Conservation (phyloP, 1,139 yeast genomes). For the Geotrichum histeridarum region DNA sequence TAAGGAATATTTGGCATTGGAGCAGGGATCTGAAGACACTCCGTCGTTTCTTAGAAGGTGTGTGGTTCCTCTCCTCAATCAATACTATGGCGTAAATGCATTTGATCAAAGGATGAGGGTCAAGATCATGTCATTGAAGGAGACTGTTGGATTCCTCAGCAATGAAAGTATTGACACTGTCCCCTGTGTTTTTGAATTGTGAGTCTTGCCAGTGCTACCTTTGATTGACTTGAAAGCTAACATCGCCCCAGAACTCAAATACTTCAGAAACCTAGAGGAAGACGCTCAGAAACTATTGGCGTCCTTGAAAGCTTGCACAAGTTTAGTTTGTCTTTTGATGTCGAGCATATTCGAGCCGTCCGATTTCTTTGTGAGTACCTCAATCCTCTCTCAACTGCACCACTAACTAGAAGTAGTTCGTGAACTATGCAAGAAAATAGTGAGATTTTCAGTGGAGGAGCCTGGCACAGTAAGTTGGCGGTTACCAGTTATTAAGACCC, state of each 20-base stretch:
- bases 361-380: slow-evolving; percentile 11
- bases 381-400: not conserved
- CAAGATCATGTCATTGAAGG: not conserved
- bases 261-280: not conserved
- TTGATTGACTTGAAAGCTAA: too few relatives aligned
- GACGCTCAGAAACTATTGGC: not conserved
- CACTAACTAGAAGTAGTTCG: slow-evolving; percentile 8
- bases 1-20: not conserved
- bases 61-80: slow-evolving; percentile 2
- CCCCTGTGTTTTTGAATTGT: slow-evolving; percentile 11
- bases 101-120: not conserved
- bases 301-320: slow-evolving; percentile 5
- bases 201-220: not conserved
- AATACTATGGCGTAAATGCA: not conserved
- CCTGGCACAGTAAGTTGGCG: slow-evolving; percentile 8
- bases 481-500: not conserved
- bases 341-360: not conserved
- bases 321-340: slow-evolving; percentile 9
- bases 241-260: not conserved
- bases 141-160: not conserved
- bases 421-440: slow-evolving; percentile 4
- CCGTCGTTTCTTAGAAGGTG: not conserved
- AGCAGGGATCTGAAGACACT: not conserved
- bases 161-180: not conserved
- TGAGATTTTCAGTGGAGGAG: not conserved